Conservation (phyloP, 768 basidiomycete species). For the Mycena albidolilacea region DNA sequence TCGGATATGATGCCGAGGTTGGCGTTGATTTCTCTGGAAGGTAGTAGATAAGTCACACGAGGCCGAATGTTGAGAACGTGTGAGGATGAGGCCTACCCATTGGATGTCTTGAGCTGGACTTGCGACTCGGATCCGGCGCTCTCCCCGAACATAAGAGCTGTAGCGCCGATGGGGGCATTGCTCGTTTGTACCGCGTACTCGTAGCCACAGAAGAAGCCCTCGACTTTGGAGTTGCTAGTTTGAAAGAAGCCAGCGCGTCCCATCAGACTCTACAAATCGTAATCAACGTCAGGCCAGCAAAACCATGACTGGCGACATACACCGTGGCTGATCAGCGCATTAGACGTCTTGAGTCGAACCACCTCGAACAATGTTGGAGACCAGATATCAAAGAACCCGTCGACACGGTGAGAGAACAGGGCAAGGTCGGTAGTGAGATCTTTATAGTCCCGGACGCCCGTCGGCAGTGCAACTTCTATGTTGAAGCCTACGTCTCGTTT, state of each 20-base stretch:
- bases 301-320: slow-evolving; percentile 6
- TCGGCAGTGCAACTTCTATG: slow-evolving; percentile 21
- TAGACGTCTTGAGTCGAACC: slow-evolving; percentile 28
- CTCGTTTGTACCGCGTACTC: slow-evolving; percentile 15
- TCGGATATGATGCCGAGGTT: slow-evolving; percentile 3
- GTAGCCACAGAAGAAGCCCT: slow-evolving; percentile 24
- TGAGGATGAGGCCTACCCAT: slow-evolving; percentile 20
- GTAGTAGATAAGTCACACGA: neutral
- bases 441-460: slow-evolving; percentile 12
- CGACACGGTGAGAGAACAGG: slow-evolving; percentile 15
- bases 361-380: slow-evolving; percentile 21
- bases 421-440: slow-evolving; percentile 34
- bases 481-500: slow-evolving; percentile 13
- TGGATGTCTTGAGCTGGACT: slow-evolving; percentile 26
- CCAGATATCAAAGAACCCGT: slow-evolving; percentile 25
- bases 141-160: slow-evolving; percentile 26
- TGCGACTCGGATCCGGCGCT: slow-evolving; percentile 17
- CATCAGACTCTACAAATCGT: slow-evolving; percentile 17
- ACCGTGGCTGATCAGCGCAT: slow-evolving; percentile 21
- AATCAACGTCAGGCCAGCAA: neutral
- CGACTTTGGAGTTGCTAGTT: slow-evolving; percentile 18
- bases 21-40: slow-evolving; percentile 21
- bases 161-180: slow-evolving; percentile 8
- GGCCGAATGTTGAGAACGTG: neutral
- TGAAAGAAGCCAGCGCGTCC: slow-evolving; percentile 19